A percentile compares a stretch with the other conserved stretches of the same genome.
phyloP scores from a whole-genome alignment of 192 early-diverging fungal species.

The Coemansia sp. region DNA sequence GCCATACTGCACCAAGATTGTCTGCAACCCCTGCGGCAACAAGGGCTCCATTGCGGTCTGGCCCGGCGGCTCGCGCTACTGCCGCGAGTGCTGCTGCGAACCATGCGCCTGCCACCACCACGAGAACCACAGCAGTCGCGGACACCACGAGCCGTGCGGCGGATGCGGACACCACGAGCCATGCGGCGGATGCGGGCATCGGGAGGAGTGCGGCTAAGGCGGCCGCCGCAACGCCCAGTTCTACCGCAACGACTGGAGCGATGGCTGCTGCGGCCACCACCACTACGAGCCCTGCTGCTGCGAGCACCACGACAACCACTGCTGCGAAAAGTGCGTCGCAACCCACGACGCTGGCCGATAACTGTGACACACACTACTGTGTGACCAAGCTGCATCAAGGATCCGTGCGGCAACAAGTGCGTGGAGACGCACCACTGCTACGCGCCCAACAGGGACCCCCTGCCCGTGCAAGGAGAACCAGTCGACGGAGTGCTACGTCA shows the following conservation, averaged over 20 bases:
- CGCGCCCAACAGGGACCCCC: slow-evolving; percentile 26
- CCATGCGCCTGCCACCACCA: slow-evolving; percentile 3
- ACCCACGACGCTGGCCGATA: slow-evolving; percentile 42
- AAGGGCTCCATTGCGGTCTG: slow-evolving; percentile 24
- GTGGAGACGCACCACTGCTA: slow-evolving; percentile 47
- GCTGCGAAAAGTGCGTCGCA: slow-evolving; percentile 35
- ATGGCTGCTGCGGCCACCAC: slow-evolving; percentile 6
- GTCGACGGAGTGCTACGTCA: slow-evolving; percentile 48
- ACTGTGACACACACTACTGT: slow-evolving; percentile 49
- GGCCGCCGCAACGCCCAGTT: slow-evolving; percentile 5
- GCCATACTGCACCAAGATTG: slow-evolving; percentile 49
- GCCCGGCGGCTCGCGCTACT: slow-evolving; percentile 29
- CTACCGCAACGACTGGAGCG: slow-evolving; percentile 4
- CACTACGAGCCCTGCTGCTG: slow-evolving; percentile 14
- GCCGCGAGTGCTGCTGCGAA: slow-evolving; percentile 18
- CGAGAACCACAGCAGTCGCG: neutral
- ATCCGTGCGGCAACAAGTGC: slow-evolving; percentile 44
- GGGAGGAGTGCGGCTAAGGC: slow-evolving; percentile 3
- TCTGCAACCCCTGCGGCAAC: slow-evolving; percentile 35
- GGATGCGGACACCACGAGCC: neutral
- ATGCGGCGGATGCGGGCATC: slow-evolving; percentile 9
- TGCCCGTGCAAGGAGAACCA: slow-evolving; percentile 37
- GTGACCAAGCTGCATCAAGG: slow-evolving; percentile 49
- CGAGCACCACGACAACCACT: slow-evolving; percentile 20
- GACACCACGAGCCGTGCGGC: slow-evolving; percentile 8